Base-by-base conservation (phyloP, 2,329 filamentous ascomycete species). In the Fusarium armeniacum region DNA sequence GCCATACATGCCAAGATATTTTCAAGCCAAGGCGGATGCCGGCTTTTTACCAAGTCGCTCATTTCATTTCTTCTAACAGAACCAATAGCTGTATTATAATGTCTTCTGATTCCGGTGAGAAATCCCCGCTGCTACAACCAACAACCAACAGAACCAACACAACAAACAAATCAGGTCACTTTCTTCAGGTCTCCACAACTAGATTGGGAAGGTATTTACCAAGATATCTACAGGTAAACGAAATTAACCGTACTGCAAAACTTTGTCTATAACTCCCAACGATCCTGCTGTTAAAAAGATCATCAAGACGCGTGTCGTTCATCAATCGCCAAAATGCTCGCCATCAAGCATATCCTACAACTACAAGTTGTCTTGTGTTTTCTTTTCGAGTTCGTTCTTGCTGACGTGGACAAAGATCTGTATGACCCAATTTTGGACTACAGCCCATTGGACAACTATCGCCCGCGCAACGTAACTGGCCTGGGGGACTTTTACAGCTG, bases 401-500 rank as follows among this genome's bases (percentile, higher is more conserved):
- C 52, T 1, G n/a, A 58, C 13, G 10, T 12, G 12, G 11, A 13
- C 15, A 12, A 32, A 13, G 30, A 41, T 18, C 20, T 20, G 2
- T 60, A 60, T 4, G 52, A 57, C 11, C 28, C 30, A 1, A 41
- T 5, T 33, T 5, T 5, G 13, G 32, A 41, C 18, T 60, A 60
- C 4, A 35, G 41, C 8, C 28, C 30, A 0, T 58, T 6, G 12
- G 13, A 33, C 32, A 33, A 62, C 1, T 44, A 38, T 4, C 56
- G 56, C 0, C 58, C 58, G 3, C 20, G 33, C 7, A 62, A 62
- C 0, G 38, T 62, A 0, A 62, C 58, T 11, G 58, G 58, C 0
- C 45, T 62, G 0, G 20, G 45, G 4, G 18, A 52, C 15, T 45
- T 61, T 5, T 61, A 62, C 6, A 6, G 20, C 15, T 62, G 45